phyloP scores from a whole-genome alignment of 148 eudicot genomes.

The Vaccinium macrocarpon region DNA sequence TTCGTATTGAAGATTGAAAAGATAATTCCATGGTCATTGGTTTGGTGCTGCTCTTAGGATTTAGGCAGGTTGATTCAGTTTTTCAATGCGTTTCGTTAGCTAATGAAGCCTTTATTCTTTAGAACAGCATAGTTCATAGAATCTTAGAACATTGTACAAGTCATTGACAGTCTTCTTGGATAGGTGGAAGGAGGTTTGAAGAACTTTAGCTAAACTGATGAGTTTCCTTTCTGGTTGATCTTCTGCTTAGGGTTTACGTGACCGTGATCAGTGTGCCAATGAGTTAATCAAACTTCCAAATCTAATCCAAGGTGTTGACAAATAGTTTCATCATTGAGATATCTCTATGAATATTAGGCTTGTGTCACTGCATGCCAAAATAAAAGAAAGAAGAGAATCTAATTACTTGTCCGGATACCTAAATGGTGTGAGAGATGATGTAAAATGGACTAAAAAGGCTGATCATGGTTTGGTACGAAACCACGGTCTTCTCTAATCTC shows the following conservation, averaged over 20 bases:
- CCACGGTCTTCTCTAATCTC: background rate
- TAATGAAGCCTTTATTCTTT: background rate
- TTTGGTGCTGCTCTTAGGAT: background rate
- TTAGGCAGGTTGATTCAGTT: background rate
- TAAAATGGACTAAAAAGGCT: background rate
- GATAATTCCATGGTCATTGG: background rate
- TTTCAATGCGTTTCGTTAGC: background rate
- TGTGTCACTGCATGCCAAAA: background rate
- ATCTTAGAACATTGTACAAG: background rate
- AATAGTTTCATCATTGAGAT: background rate
- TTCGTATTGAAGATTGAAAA: background rate
- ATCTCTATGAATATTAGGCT: background rate
- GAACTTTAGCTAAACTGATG: background rate
- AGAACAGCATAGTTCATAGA: background rate
- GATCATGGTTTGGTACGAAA: background rate
- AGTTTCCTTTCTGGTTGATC: background rate
- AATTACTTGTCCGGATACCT: background rate
- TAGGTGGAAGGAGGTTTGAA: slow-evolving; percentile 4
- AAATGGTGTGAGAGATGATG: background rate
- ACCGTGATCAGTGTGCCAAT: background rate
- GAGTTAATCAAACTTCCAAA: background rate
- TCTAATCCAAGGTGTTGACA: background rate
- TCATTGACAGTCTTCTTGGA: background rate
- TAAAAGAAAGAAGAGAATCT: background rate
- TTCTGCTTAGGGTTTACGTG: background rate